These are phyloP conservation scores for Pseudocercospora pini-densiflorae DNA, from an alignment of 2,329 filamentous ascomycete genomes.

Conservation along the genomic window DNA sequence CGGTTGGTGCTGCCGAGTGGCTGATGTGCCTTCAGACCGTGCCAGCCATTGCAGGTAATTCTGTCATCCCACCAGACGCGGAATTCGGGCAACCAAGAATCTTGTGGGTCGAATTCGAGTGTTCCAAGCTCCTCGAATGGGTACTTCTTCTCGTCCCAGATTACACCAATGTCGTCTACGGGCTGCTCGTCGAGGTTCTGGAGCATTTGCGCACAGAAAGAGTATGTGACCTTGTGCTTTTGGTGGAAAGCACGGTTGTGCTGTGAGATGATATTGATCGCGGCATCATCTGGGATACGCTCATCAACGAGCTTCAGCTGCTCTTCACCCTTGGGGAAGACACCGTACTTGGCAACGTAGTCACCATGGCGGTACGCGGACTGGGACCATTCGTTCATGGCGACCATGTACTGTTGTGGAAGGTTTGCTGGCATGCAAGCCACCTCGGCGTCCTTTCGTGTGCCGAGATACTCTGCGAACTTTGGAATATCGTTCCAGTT, in stretches of 20 bases:
- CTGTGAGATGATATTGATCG: constrained; percentile 41
- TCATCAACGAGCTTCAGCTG: constrained; percentile 36
- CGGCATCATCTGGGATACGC: constrained; percentile 34
- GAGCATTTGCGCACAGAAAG: constrained; percentile 41
- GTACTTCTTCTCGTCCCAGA: constrained; percentile 41
- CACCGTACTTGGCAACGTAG: constrained; percentile 41
- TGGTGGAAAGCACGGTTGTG: constrained; percentile 39
- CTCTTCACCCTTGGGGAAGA: constrained; percentile 38
- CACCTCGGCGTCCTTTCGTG: constrained; percentile 38
- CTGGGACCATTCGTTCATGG: constrained; percentile 41
- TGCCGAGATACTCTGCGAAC: constrained; percentile 38
- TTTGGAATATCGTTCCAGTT: constrained; percentile 40
- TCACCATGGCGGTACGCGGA: constrained; percentile 43
- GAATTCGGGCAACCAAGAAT: constrained; percentile 47
- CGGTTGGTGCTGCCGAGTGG: constrained; percentile 47
- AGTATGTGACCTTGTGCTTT: constrained; percentile 41
- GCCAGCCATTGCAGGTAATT: constrained; percentile 47
- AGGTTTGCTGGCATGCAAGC: constrained; percentile 36
- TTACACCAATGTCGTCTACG: constrained; percentile 41
- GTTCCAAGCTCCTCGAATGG: constrained; percentile 41
- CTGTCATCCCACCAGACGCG: constrained; percentile 47
- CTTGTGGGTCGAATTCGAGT: constrained; percentile 47
- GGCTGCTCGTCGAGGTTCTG: constrained; percentile 42
- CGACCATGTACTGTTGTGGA: constrained; percentile 41
- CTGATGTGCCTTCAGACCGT: constrained; percentile 45